Evolutionary conservation across 495 filamentous ascomycete genomes (phyloP), one percentile per base, ranked within the genome.

Genomic region (Thozetella sp.): DNA sequence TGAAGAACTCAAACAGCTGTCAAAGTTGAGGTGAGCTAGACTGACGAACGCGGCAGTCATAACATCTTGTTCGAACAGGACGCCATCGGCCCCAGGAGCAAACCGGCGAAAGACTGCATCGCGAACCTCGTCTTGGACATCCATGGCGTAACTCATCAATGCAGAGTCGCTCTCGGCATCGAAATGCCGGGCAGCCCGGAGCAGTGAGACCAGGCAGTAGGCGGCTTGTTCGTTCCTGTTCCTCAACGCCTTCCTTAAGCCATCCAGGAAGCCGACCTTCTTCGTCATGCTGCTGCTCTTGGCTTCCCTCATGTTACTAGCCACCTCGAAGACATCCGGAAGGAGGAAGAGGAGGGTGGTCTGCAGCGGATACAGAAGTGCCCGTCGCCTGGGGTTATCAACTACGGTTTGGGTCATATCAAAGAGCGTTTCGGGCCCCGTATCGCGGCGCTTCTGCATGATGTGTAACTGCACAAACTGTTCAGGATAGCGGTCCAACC

Each of bases 1-100:
- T 6, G 80, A 74, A 25, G 73, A 74, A 25, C 83, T 80, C 34
- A 86, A 76, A 43, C 77, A 81, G 60, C 72, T 72, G 37, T 87
- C 85, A 53, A 86, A 79, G 62, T 78, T 82, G 22, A 89, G 69
- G 62, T 86, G 79, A 22, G 79, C 71, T 51, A 87, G 74, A 70
- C 82, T 84, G 54, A 89, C 84, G 67, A 88, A 86, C 12, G 86
- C 80, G 30, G 85, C 83, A n/a, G 85, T 87, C 72, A 87, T 85
- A 55, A 88, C 71, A 57, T 86, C 76, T 61, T 81, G 77, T 56
- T 87, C 86, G 53, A 86, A 81, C 24, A 74, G 59, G 11, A 67
- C 65, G 15, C 68, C 73, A 24, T 85, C 83, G 37, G 67, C 68
- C 54, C 76, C 71, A 9, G 75, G 74, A 15, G 73, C 64, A 45